A percentile compares a stretch with the other conserved stretches of the same genome.
Conservation (phyloP, 305 asterid genomes). For the Solanum aculeatissimum region DNA sequence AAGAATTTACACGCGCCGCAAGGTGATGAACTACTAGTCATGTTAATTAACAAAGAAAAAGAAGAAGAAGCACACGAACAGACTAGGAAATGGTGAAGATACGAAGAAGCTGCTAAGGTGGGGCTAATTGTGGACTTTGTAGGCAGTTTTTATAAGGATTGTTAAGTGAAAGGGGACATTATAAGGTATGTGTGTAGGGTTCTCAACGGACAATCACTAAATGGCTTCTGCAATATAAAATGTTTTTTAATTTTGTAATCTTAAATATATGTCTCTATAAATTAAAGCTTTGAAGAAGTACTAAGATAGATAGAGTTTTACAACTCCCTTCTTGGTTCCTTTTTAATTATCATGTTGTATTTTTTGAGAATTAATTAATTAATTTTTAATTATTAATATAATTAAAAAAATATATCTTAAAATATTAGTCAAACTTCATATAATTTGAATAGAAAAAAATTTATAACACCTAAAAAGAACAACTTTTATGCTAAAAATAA, state of each 20-base stretch:
- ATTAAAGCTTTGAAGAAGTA: background rate
- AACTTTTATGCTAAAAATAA: background rate
- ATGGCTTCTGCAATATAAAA: background rate
- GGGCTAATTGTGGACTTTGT: background rate
- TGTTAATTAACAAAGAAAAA: background rate
- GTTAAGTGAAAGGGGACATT: slow-evolving; percentile 21
- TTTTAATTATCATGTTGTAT: no score
- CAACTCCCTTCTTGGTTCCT: no score
- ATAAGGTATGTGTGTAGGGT: slow-evolving; percentile 51
- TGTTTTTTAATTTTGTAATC: background rate
- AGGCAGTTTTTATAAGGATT: background rate
- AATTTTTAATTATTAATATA: no score
- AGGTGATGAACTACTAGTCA: slow-evolving; percentile 35
- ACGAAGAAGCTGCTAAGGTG: background rate
- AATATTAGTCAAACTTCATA: no score
- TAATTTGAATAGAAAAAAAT: no score
- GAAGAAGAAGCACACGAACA: slow-evolving; percentile 32
- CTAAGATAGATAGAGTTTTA: background rate
- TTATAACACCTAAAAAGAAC: no score
- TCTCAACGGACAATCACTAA: slow-evolving; percentile 43
- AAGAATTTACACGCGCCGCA: slow-evolving; percentile 85
- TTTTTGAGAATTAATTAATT: no score
- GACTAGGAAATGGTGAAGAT: slow-evolving; percentile 46
- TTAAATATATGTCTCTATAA: background rate
- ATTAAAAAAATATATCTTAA: no score